A percentile compares a stretch with the other conserved stretches of the same genome.
Evolutionary conservation across 345 rosid genomes (phyloP).

Genomic region (Populus davidiana): DNA sequence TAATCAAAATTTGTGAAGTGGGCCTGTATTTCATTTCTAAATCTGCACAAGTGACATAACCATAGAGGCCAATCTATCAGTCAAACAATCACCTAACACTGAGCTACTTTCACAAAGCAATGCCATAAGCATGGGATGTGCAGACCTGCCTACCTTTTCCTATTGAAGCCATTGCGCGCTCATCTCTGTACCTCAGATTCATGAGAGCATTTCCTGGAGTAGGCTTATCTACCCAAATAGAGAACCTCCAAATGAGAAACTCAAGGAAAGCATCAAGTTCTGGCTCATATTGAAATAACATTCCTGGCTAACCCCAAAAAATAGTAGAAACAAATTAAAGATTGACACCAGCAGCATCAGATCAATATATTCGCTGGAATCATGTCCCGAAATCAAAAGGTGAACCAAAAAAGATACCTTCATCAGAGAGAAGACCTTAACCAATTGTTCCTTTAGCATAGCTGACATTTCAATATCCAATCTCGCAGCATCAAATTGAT

Average conservation of each 20-base stretch:
- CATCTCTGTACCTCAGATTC: slow-evolving; percentile 92
- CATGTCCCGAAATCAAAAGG: not conserved
- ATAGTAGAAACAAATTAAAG: slow-evolving; percentile 25
- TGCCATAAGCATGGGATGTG: slow-evolving; percentile 17
- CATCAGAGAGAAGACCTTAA: slow-evolving; percentile 84
- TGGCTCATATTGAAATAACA: slow-evolving; percentile 98
- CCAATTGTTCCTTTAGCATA: slow-evolving; percentile 91
- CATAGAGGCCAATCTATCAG: not conserved
- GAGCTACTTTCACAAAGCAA: slow-evolving; percentile 3
- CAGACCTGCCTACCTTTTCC: slow-evolving; percentile 49
- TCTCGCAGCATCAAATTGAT: slow-evolving; percentile 94
- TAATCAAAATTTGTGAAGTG: not conserved
- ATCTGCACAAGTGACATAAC: not conserved
- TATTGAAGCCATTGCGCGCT: slow-evolving; percentile 45
- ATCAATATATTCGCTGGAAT: not conserved
- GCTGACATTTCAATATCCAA: slow-evolving; percentile 95
- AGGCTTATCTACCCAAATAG: slow-evolving; percentile 99
- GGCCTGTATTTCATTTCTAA: not conserved
- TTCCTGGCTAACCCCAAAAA: slow-evolving; percentile 93
- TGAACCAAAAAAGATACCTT: slow-evolving; percentile 47
- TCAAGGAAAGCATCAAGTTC: slow-evolving; percentile 98
- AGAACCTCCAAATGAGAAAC: slow-evolving; percentile 98
- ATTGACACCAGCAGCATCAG: not conserved
- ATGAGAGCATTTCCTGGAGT: slow-evolving; percentile 93
- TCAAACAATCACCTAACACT: not conserved